Evolutionary conservation across 441 rosid genomes (phyloP), one percentile per base, ranked within the genome.

Genomic region (Croton setiger): DNA sequence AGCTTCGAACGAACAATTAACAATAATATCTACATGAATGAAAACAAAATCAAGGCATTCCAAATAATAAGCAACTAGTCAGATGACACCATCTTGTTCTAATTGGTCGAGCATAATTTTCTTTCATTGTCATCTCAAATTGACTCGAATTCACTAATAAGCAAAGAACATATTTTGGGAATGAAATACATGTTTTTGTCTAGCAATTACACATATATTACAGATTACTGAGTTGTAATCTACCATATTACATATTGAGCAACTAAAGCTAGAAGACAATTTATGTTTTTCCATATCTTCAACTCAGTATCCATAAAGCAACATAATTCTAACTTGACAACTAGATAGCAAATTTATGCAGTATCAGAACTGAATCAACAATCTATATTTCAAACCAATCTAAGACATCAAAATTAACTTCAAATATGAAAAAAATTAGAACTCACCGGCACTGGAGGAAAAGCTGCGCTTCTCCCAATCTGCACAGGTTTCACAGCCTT

Each of bases 401-500:
- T 9, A 39, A 39, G 10, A 39, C 43, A 39, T 15, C 51, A 43
- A 12, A 61, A 43, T 18, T 20, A 3, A 60, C 17, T 8, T 7
- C 21, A 43, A 20, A 57, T 12, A 45, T 27, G 27, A 5, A 15
- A 33, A 69, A 61, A 59, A 21, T 18, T 15, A 39, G 9, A 63
- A 78, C 89, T 80, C 62, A 91, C 93, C 49, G 86, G 81, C 64
- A 92, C 64, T 5, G 85, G 51, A 48, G 86, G 87, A 69, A 79
- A 64, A 12, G 64, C 49, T 33, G 83, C 64, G 76, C 67, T 84
- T 68, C 77, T 75, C 56, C 78, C 83, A 43, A 63, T 54, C 60
- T 79, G 84, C 53, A 72, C 53, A 15, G 91, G 77, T 37, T 84
- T 92, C 1, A 60, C 80, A 53, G 71, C 77, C 78, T 82, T 88